These are phyloP conservation scores for Stagonosporopsis cucurbitacearum DNA, from an alignment of 2,329 filamentous ascomycete genomes.

Conservation along the genomic window DNA sequence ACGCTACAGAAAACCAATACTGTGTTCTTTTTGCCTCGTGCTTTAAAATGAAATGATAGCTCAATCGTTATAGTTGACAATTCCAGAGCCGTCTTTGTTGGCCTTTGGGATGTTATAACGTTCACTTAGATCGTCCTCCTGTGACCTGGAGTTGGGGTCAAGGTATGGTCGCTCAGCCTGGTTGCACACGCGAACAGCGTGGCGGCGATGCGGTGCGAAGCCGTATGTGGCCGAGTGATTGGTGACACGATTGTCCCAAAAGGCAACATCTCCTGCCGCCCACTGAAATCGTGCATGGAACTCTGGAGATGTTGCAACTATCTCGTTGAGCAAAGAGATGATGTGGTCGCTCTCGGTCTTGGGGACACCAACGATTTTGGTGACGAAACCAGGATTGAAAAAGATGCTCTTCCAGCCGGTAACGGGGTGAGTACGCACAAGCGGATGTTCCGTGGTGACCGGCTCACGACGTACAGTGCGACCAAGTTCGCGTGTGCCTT, in stretches of 20 bases:
- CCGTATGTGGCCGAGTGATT: conserved; percentile 64
- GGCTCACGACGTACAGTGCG: conserved; percentile 60
- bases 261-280: conserved; percentile 68
- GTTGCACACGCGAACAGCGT: conserved; percentile 59
- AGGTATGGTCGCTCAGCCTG: conserved; percentile 57
- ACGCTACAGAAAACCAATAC: conserved; percentile 6
- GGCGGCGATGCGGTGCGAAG: conserved; percentile 63
- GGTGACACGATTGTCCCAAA: conserved; percentile 71
- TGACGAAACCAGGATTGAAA: conserved; percentile 65
- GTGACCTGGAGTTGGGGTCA: conserved; percentile 55
- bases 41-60: neutral
- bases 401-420: conserved; percentile 68
- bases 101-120: conserved; percentile 58
- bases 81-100: conserved; percentile 63
- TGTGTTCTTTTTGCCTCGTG: neutral
- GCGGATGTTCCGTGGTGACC: conserved; percentile 62
- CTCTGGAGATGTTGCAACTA: conserved; percentile 67
- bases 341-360: conserved; percentile 63
- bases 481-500: conserved; percentile 58
- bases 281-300: conserved; percentile 72
- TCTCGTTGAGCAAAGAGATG: conserved; percentile 60
- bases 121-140: conserved; percentile 60
- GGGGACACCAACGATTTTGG: conserved; percentile 64
- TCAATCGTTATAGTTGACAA: conserved; percentile 65
- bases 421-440: conserved; percentile 66